phyloP scores from a whole-genome alignment of 305 asterid species.

The Fraxinus platypoda region DNA sequence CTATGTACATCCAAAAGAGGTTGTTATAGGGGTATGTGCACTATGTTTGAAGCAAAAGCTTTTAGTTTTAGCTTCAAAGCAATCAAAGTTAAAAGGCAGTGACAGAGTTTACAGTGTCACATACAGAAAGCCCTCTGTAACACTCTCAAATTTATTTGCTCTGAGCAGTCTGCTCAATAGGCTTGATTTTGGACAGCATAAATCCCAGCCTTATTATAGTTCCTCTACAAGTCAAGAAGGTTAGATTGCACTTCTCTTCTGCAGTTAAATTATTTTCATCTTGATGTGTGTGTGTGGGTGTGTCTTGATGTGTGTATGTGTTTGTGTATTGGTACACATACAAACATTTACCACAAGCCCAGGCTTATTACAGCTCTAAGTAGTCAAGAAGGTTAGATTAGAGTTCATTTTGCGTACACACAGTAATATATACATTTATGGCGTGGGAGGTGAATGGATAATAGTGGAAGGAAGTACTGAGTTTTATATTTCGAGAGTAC shows the following conservation, averaged over 20 bases:
- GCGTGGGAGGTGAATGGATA: not conserved
- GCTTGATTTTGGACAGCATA: slow-evolving; percentile 47
- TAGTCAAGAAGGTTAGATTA: not conserved
- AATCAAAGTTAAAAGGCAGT: slow-evolving; percentile 16
- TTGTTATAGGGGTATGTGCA: slow-evolving; percentile 71
- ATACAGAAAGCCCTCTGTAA: slow-evolving; percentile 20
- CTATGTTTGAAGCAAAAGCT: slow-evolving; percentile 77
- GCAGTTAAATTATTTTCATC: not conserved
- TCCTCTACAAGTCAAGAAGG: slow-evolving; percentile 69
- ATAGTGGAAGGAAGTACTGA: not conserved
- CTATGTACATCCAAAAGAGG: slow-evolving; percentile 58
- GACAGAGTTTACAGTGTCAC: not conserved
- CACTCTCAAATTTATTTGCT: slow-evolving; percentile 62
- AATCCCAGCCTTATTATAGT: slow-evolving; percentile 28
- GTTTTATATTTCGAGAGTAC: not conserved
- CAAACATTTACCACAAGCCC: not conserved
- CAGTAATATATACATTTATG: not conserved
- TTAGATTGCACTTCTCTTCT: slow-evolving; percentile 17
- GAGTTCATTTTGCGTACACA: not conserved
- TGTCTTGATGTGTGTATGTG: no score
- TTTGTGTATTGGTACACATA: not conserved
- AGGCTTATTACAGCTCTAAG: not conserved
- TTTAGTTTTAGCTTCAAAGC: slow-evolving; percentile 53
- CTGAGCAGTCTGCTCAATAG: slow-evolving; percentile 54
- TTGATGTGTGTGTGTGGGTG: not conserved